A percentile compares a stretch with the other conserved stretches of the same genome.
Conservation (phyloP, 2,329 filamentous ascomycete species). For the Beauveria rudraprayagi region DNA sequence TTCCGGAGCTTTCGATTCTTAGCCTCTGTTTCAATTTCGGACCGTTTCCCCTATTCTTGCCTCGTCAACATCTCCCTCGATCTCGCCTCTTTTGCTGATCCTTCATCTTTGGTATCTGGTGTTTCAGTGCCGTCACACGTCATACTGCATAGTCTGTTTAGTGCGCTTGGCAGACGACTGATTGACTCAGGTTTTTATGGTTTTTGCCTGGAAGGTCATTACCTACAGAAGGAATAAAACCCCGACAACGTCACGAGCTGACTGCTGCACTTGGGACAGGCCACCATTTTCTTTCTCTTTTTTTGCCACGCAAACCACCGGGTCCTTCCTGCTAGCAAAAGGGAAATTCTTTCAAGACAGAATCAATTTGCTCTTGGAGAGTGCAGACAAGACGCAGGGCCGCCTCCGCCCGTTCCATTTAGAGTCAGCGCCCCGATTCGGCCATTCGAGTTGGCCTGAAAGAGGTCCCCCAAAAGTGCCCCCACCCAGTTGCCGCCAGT, state of each 20-base stretch:
- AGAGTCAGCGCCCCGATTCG: not conserved
- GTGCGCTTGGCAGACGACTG: not conserved
- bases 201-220: not conserved
- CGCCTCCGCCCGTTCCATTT: not conserved
- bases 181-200: constrained; percentile 3
- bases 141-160: constrained; percentile 6
- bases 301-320: not conserved
- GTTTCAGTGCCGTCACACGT: constrained; percentile 8
- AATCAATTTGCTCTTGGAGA: not conserved
- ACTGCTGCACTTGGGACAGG: not conserved
- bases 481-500: not conserved
- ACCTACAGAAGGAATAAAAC: not conserved
- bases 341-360: not conserved
- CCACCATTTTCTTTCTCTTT: not conserved
- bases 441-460: not conserved
- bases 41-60: not conserved
- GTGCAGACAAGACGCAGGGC: not conserved
- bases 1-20: not conserved
- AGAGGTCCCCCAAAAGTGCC: not conserved
- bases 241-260: not conserved
- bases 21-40: not conserved
- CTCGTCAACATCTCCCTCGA: not conserved
- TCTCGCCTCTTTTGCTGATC: not conserved
- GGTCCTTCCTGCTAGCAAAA: not conserved
- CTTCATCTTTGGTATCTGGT: constrained; percentile 5